Percentiles rank a stretch among this genome's conserved stretches.
Evolutionary conservation across 2,329 filamentous ascomycete genomes (phyloP).

Genomic region (Alternaria tenuissima): DNA sequence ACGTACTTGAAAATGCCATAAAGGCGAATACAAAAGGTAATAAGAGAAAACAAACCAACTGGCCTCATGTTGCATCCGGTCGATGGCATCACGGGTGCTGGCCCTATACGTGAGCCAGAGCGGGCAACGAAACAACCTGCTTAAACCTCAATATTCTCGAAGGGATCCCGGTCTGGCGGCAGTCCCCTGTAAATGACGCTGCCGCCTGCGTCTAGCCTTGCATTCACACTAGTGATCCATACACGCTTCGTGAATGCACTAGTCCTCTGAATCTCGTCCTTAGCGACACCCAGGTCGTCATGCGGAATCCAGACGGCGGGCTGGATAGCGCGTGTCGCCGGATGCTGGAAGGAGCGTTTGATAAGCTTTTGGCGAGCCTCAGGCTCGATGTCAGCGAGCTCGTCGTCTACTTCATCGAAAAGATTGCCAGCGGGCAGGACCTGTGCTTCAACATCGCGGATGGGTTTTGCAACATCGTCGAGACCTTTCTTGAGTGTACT

Average conservation of each 20-base stretch:
- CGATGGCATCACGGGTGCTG: neutral
- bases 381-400: slow-evolving; percentile 91
- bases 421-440: slow-evolving; percentile 77
- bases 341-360: slow-evolving; percentile 88
- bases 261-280: slow-evolving; percentile 87
- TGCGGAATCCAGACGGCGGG: slow-evolving; percentile 94
- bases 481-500: slow-evolving; percentile 38
- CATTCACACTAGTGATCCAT: slow-evolving; percentile 94
- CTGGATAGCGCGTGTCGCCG: slow-evolving; percentile 80
- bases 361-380: slow-evolving; percentile 87
- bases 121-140: neutral
- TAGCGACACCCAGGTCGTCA: slow-evolving; percentile 87
- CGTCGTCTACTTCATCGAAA: slow-evolving; percentile 87
- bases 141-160: slow-evolving; percentile 51
- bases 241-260: slow-evolving; percentile 75
- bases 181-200: slow-evolving; percentile 84
- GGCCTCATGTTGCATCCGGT: neutral
- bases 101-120: neutral
- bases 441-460: slow-evolving; percentile 51
- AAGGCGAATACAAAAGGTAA: slow-evolving; percentile 2
- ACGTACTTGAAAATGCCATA: neutral
- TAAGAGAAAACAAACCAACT: neutral
- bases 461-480: slow-evolving; percentile 40
- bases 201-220: slow-evolving; percentile 82
- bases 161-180: slow-evolving; percentile 74